These are phyloP conservation scores for Drechslerella dactyloides DNA, from an alignment of 2,329 filamentous ascomycete species.

Conservation along the genomic window DNA sequence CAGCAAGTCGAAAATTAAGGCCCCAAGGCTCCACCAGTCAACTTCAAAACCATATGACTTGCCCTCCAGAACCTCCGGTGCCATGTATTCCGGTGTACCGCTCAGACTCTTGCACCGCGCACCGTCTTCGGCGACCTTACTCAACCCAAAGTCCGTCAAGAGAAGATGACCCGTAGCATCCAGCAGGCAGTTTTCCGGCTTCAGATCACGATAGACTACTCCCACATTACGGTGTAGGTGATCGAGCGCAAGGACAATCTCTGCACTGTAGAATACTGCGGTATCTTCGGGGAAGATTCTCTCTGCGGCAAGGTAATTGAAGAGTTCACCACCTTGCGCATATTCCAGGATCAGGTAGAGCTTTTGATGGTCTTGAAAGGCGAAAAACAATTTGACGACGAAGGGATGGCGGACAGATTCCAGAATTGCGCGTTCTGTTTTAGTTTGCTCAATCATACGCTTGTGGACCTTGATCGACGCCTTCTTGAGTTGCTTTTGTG, in stretches of 20 bases:
- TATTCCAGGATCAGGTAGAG: slow-evolving; percentile 97
- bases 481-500: slow-evolving; percentile 98
- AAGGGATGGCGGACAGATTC: slow-evolving; percentile 96
- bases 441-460: slow-evolving; percentile 94
- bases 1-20: slow-evolving; percentile 87
- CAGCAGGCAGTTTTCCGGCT: slow-evolving; percentile 95
- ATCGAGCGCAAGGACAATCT: slow-evolving; percentile 92
- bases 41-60: slow-evolving; percentile 88
- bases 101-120: slow-evolving; percentile 84
- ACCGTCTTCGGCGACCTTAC: slow-evolving; percentile 78
- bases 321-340: slow-evolving; percentile 93
- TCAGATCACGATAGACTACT: slow-evolving; percentile 94
- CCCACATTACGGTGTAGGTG: slow-evolving; percentile 91
- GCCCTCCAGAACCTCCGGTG: slow-evolving; percentile 87
- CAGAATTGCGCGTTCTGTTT: slow-evolving; percentile 91
- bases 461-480: slow-evolving; percentile 94
- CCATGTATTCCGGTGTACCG: slow-evolving; percentile 98
- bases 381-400: slow-evolving; percentile 96
- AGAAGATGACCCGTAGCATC: slow-evolving; percentile 90
- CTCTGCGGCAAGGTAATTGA: slow-evolving; percentile 90
- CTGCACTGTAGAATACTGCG: slow-evolving; percentile 96
- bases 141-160: slow-evolving; percentile 94
- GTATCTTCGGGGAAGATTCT: slow-evolving; percentile 92
- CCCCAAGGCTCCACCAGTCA: slow-evolving; percentile 98
- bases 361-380: slow-evolving; percentile 97